Percentiles rank a stretch among this genome's conserved stretches.
These are phyloP conservation scores for Acanthamoeba healyi DNA, from an alignment of 208 protist genomes.

Conservation along the genomic window DNA sequence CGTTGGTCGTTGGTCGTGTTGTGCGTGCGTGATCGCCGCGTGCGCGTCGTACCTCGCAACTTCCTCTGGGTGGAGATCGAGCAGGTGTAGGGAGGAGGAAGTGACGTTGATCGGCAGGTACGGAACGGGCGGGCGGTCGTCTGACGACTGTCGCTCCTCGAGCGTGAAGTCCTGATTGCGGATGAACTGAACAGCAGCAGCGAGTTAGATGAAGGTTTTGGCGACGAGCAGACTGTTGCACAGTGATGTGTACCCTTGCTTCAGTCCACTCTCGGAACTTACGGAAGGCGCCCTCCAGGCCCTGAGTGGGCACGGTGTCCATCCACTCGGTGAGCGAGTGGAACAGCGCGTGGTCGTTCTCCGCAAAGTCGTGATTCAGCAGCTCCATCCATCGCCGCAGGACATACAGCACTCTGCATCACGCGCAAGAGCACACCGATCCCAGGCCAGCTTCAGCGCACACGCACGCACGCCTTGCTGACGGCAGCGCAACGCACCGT, in stretches of 20 bases:
- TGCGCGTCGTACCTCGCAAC: slow-evolving; percentile 6
- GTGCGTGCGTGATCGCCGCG: no score
- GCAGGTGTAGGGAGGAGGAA: slow-evolving; percentile 9
- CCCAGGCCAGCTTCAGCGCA: no score
- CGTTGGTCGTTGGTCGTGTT: neutral
- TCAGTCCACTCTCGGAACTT: slow-evolving; percentile 30
- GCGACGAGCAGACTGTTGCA: neutral
- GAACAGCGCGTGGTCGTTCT: slow-evolving; percentile 59
- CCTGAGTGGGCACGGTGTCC: slow-evolving; percentile 39
- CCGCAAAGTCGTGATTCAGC: slow-evolving; percentile 54
- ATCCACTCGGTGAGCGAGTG: slow-evolving; percentile 35
- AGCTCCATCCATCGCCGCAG: slow-evolving; percentile 49
- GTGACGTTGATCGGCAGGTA: slow-evolving; percentile 68
- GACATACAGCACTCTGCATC: neutral
- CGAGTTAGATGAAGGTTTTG: neutral
- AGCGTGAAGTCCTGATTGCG: neutral
- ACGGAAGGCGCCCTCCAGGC: slow-evolving; percentile 24
- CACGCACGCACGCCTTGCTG: no score
- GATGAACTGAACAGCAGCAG: neutral
- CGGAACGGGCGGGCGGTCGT: slow-evolving; percentile 16
- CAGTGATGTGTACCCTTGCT: neutral
- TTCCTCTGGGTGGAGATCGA: slow-evolving; percentile 43
- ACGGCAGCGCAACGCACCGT: neutral
- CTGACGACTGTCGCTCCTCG: neutral
- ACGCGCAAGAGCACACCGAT: neutral